Percentiles rank a stretch among this genome's conserved stretches.
These are phyloP conservation scores for Cicer judaicum DNA, from an alignment of 306 rosid species.

Conservation along the genomic window DNA sequence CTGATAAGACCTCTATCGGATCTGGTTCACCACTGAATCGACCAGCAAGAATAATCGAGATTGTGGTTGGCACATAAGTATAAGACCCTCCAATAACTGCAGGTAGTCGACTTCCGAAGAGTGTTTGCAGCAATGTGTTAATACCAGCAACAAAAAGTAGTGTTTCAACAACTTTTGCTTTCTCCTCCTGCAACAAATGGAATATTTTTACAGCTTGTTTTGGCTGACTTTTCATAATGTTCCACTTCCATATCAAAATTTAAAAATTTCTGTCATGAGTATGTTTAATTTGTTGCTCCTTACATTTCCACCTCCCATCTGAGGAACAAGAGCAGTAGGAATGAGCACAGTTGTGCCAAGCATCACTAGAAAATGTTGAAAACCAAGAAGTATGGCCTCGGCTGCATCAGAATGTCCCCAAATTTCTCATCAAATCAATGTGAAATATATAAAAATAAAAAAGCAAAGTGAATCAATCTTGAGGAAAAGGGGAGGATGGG, in stretches of 20 bases:
- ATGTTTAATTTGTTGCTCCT: conserved; percentile 43
- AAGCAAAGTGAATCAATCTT: conserved; percentile 15
- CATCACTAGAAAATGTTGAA: conserved; percentile 98
- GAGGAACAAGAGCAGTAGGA: conserved; percentile 97
- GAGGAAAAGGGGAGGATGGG: background rate
- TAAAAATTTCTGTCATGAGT: background rate
- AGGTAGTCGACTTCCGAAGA: conserved; percentile 86
- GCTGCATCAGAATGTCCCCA: conserved; percentile 68
- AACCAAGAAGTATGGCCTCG: conserved; percentile 98
- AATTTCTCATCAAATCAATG: conserved; percentile 33
- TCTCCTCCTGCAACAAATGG: conserved; percentile 68
- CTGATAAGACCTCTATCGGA: conserved; percentile 70
- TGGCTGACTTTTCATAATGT: conserved; percentile 29
- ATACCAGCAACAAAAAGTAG: conserved; percentile 95
- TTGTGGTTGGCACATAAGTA: conserved; percentile 90
- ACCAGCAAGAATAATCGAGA: conserved; percentile 90
- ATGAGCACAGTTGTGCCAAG: conserved; percentile 95
- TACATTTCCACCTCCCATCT: conserved; percentile 99
- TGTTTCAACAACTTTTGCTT: conserved; percentile 91
- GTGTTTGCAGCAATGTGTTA: conserved; percentile 83
- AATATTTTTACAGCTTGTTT: background rate
- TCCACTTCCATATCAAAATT: conserved; percentile 20
- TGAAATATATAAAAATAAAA: background rate
- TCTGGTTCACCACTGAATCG: conserved; percentile 65
- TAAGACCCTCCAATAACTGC: conserved; percentile 96